Conservation (phyloP, 768 basidiomycete genomes). For the Daedalea quercina region DNA sequence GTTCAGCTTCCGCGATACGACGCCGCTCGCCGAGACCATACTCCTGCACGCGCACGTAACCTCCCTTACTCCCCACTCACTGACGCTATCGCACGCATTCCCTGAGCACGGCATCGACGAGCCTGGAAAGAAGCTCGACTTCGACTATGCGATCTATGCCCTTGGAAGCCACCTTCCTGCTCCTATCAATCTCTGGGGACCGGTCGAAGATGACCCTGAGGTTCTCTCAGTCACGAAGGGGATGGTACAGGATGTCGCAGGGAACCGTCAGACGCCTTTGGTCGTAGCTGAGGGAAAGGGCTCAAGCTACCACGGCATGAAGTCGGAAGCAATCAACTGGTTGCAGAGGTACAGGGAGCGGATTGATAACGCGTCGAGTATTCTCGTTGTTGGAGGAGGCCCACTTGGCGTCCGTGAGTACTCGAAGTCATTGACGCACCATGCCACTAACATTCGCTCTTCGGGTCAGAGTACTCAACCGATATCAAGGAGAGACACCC, state of each 20-base stretch:
- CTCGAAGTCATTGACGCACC: conserved; percentile 3
- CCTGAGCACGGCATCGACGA: conserved; percentile 36
- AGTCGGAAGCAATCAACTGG: conserved; percentile 43
- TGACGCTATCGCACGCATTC: conserved; percentile 42
- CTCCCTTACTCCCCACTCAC: conserved; percentile 29
- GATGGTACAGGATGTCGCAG: background rate
- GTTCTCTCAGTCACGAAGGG: background rate
- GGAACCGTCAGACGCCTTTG: background rate
- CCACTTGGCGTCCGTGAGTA: conserved; percentile 63
- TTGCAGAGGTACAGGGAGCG: conserved; percentile 42
- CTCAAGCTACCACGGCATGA: conserved; percentile 28
- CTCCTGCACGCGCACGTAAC: conserved; percentile 41
- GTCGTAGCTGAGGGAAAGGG: conserved; percentile 6
- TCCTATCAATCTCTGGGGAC: conserved; percentile 49
- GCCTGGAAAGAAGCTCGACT: conserved; percentile 28
- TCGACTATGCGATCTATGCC: conserved; percentile 55
- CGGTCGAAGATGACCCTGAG: conserved; percentile 11
- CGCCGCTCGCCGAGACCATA: conserved; percentile 17
- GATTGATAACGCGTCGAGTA: conserved; percentile 39
- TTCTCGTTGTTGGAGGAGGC: conserved; percentile 67
- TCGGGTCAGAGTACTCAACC: conserved; percentile 47
- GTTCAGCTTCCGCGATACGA: conserved; percentile 21
- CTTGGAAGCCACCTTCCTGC: conserved; percentile 51
- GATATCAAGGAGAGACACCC: conserved; percentile 54
- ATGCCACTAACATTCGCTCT: background rate